These are phyloP conservation scores for Solanum rostratum DNA, from an alignment of 257 asterid genomes.

Conservation along the genomic window DNA sequence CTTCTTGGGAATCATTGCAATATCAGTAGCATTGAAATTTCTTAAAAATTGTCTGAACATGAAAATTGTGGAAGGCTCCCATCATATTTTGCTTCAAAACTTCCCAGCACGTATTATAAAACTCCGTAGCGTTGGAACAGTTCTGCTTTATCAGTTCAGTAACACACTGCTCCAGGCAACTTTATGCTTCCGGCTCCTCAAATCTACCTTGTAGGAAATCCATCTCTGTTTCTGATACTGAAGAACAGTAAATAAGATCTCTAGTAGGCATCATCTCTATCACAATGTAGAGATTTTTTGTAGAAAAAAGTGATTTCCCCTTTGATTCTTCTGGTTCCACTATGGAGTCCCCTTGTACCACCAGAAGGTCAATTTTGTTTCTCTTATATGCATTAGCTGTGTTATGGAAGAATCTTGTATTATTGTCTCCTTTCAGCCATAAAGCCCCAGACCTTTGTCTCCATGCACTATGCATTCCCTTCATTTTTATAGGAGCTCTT, in stretches of 20 bases:
- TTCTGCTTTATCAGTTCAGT: not conserved
- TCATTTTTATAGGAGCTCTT: not conserved
- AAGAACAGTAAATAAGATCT: too few relatives aligned
- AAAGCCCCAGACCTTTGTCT: not conserved
- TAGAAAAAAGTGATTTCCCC: not conserved
- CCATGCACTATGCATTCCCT: not conserved
- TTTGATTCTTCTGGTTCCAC: not conserved
- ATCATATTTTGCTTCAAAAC: not conserved
- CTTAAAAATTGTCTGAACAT: not conserved
- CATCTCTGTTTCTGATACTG: not conserved
- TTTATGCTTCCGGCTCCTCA: not conserved
- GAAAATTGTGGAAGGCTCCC: not conserved
- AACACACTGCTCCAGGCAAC: not conserved
- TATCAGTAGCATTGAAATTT: not conserved
- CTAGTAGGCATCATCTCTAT: not conserved
- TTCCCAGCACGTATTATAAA: not conserved
- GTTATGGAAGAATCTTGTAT: not conserved
- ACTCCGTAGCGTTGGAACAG: not conserved
- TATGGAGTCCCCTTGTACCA: not conserved
- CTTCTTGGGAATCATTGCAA: not conserved
- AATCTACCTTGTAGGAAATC: not conserved
- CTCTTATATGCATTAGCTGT: not conserved
- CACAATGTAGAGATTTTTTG: not conserved
- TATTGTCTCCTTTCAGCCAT: not conserved
- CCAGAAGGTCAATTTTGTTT: not conserved